Evolutionary conservation across 495 filamentous ascomycete genomes (phyloP), one percentile per base, ranked within the genome.

Genomic region (Talaromyces nanjingensis): DNA sequence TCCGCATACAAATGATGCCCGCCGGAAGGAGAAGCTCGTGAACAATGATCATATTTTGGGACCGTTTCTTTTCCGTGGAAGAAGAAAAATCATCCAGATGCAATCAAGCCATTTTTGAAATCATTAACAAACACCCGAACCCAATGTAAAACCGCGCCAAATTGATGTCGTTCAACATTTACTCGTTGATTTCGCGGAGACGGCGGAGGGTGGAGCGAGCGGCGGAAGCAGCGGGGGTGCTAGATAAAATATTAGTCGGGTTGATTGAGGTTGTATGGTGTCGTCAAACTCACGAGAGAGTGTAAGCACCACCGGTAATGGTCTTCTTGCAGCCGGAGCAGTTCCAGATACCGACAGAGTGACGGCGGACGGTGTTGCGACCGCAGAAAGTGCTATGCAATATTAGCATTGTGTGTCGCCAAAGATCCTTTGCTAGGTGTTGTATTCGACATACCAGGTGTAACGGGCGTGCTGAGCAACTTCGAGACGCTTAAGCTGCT

Each of bases 401-500:
- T 22, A 61, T 61, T 61, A 47, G 59, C 22, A 27, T 61, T 45
- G 20, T 11, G 20, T 3, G 24, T 18, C 59, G 27, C 20, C 16
- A 14, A 22, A 37, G 3, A 9, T 4, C 18, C 57, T 16, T 42
- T 37, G 31, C 31, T 59, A 0, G 22, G 33, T 33, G 45, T 49
- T 56, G 53, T 29, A 14, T 27, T 22, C 39, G 31, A 64, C 62
- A 20, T 64, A 64, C 62, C 79, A 81, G 72, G 79, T 65, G 85
- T 97, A 97, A 77, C 87, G 85, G 79, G 92, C 91, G 86, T 97
- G 93, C 79, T 98, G 93, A 63, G 89, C 87, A 74, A 96, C 88
- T 89, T 98, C 94, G 90, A 97, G 96, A 88, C 97, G 97, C 91
- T 98, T 98, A 76, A 98, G 91, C 79, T 97, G 94, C 86, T 98